Evolutionary conservation across 768 basidiomycete genomes (phyloP).

Genomic region (Pulveroboletus ravenelii): DNA sequence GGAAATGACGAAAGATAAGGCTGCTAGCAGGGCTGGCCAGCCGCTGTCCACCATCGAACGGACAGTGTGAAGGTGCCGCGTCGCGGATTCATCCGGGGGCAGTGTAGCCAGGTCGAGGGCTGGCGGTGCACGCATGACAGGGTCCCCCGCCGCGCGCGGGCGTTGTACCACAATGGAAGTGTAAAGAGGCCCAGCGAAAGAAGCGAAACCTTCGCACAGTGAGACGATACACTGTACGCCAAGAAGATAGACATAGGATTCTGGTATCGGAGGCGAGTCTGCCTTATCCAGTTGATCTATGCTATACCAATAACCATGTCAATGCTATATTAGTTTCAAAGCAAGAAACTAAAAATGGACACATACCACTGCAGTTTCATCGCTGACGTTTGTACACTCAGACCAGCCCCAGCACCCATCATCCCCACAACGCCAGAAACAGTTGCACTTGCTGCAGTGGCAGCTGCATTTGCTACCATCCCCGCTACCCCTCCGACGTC

Average conservation of each 20-base stretch:
- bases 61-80: constrained; percentile 57
- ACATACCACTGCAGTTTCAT: constrained; percentile 91
- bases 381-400: constrained; percentile 67
- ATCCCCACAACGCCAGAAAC: constrained; percentile 84
- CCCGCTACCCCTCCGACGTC: constrained; percentile 71
- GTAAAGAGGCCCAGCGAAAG: constrained; percentile 73
- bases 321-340: not conserved
- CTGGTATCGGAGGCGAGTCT: constrained; percentile 89
- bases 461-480: constrained; percentile 78
- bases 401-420: constrained; percentile 65
- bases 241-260: constrained; percentile 89
- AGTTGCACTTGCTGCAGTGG: constrained; percentile 76
- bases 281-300: constrained; percentile 99
- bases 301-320: constrained; percentile 37
- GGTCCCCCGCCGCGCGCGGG: constrained; percentile 57
- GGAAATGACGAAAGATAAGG: constrained; percentile 81
- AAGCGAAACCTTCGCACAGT: constrained; percentile 80
- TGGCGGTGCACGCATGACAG: constrained; percentile 65
- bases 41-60: constrained; percentile 78
- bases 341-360: not conserved
- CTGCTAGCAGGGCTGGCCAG: constrained; percentile 92
- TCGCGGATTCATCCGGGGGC: constrained; percentile 48
- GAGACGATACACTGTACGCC: constrained; percentile 84
- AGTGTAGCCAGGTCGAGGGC: constrained; percentile 60
- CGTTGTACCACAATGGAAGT: constrained; percentile 63